Percentiles rank a stretch among this genome's conserved stretches.
Conservation (phyloP, 2,329 filamentous ascomycete genomes). For the Tolypocladium capitatum region DNA sequence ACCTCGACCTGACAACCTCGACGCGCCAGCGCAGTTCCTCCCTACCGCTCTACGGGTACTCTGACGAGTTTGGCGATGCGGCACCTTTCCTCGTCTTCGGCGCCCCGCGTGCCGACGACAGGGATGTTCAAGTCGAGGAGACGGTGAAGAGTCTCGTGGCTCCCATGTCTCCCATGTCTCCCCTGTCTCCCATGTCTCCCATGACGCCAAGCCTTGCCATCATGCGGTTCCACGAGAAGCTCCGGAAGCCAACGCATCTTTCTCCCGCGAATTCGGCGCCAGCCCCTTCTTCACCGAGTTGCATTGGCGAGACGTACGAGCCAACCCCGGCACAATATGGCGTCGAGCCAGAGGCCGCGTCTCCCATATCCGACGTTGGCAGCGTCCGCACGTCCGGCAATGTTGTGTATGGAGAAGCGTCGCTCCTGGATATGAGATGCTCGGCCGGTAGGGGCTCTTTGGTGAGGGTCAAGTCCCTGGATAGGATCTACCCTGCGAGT, state of each 20-base stretch:
- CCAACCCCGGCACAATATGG: slow-evolving; percentile 7
- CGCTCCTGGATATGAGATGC: slow-evolving; percentile 22
- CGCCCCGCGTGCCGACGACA: slow-evolving; percentile 11
- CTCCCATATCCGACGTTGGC: slow-evolving; percentile 20
- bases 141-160: slow-evolving; percentile 3
- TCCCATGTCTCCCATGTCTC: slow-evolving; percentile 5
- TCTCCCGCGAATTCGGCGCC: slow-evolving; percentile 9
- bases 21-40: slow-evolving; percentile 34
- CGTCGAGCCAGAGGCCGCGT: slow-evolving; percentile 11
- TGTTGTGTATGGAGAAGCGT: slow-evolving; percentile 26
- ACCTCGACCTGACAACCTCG: slow-evolving; percentile 31
- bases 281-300: slow-evolving; percentile 17
- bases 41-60: slow-evolving; percentile 31
- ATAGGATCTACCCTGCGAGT: slow-evolving; percentile 17
- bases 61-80: slow-evolving; percentile 28
- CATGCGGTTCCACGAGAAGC: slow-evolving; percentile 14
- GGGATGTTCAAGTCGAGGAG: slow-evolving; percentile 7
- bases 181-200: slow-evolving; percentile 6
- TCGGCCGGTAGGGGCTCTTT: slow-evolving; percentile 12
- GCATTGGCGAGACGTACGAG: slow-evolving; percentile 20
- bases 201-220: slow-evolving; percentile 13
- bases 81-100: slow-evolving; percentile 37
- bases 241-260: slow-evolving; percentile 1
- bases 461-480: slow-evolving; percentile 23
- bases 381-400: slow-evolving; percentile 21